A percentile compares a stretch with the other conserved stretches of the same genome.
phyloP scores from a whole-genome alignment of 306 rosid species.

The Erythrophleum fordii region DNA sequence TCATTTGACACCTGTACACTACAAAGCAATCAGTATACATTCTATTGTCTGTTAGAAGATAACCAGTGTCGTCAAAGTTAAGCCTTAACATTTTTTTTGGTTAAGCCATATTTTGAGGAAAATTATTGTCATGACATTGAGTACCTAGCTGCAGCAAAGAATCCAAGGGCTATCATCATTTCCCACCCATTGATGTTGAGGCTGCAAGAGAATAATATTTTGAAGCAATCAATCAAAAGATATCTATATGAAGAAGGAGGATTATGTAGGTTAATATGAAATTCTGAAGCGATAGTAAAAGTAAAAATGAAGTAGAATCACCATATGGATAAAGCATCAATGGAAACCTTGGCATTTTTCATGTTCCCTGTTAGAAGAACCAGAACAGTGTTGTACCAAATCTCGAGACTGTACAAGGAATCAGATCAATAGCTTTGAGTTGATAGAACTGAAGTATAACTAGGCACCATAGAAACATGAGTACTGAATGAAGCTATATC shows the following conservation, averaged over 20 bases:
- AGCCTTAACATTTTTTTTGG: neutral
- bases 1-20: conserved; percentile 68
- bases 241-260: neutral
- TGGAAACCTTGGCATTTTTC: conserved; percentile 57
- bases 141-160: conserved; percentile 65
- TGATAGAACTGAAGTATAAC: neutral
- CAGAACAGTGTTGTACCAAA: conserved; percentile 67
- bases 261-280: neutral
- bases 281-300: neutral
- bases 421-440: conserved; percentile 11
- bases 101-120: neutral
- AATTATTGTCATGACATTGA: neutral
- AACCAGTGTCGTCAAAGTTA: neutral
- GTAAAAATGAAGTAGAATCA: conserved; percentile 20
- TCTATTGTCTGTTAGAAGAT: neutral
- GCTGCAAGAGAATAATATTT: conserved; percentile 36
- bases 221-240: neutral
- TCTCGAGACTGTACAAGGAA: conserved; percentile 55
- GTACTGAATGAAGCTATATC: neutral
- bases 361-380: conserved; percentile 62
- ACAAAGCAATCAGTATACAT: neutral
- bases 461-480: neutral
- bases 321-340: conserved; percentile 69
- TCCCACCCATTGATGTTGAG: conserved; percentile 66
- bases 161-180: conserved; percentile 69